Percentiles rank a stretch among this genome's conserved stretches.
These are phyloP conservation scores for Acacia confusa DNA, from an alignment of 306 rosid genomes.

Conservation along the genomic window DNA sequence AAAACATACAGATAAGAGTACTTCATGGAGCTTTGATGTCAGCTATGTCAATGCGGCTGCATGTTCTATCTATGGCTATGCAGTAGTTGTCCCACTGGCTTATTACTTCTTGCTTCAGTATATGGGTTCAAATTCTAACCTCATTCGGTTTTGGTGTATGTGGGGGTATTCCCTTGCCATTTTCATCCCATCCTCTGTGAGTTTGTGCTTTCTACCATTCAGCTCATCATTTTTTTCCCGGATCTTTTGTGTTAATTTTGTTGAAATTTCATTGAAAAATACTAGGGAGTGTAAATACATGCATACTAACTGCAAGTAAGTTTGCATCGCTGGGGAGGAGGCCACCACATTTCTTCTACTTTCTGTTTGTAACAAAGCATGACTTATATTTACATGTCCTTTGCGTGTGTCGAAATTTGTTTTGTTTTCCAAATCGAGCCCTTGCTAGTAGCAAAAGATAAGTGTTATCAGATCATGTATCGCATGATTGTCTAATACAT, in stretches of 20 bases:
- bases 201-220: conserved; percentile 40
- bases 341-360: neutral
- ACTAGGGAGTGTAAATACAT: neutral
- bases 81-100: conserved; percentile 78
- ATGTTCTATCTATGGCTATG: conserved; percentile 77
- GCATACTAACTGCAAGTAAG: neutral
- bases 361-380: neutral
- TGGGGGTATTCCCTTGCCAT: conserved; percentile 98
- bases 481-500: conserved; percentile 28
- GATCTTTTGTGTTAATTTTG: neutral
- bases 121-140: conserved; percentile 76
- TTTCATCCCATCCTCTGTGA: conserved; percentile 79
- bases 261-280: neutral
- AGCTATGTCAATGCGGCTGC: conserved; percentile 83
- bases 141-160: conserved; percentile 88
- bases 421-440: conserved; percentile 1
- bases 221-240: neutral
- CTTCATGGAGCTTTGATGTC: conserved; percentile 83
- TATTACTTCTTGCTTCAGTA: conserved; percentile 85
- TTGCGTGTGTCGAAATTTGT: neutral
- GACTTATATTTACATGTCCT: conserved; percentile 20
- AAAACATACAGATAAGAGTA: conserved; percentile 47
- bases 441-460: neutral
- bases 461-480: conserved; percentile 4
- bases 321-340: conserved; percentile 19